Evolutionary conservation across 2,329 filamentous ascomycete species (phyloP).

Genomic region (Aureobasidium sp.): DNA sequence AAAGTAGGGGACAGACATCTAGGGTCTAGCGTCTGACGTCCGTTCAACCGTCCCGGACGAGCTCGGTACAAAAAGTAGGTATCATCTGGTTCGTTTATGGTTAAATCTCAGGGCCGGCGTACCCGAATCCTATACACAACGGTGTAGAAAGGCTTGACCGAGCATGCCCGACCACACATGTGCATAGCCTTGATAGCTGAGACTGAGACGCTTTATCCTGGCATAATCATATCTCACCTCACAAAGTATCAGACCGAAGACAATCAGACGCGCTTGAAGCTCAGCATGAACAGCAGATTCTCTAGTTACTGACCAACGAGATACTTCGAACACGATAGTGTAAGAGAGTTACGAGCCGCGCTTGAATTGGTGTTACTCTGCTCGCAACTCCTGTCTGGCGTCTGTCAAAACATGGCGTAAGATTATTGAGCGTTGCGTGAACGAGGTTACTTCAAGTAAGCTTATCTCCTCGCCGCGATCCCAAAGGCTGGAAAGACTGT

Average conservation of each 20-base stretch:
- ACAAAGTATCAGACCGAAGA: neutral
- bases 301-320: neutral
- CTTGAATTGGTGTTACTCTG: neutral
- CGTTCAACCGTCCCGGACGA: neutral
- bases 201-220: neutral
- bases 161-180: neutral
- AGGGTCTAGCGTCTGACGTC: neutral
- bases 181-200: neutral
- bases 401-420: conserved; percentile 3
- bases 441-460: conserved; percentile 1
- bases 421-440: neutral
- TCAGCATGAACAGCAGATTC: neutral
- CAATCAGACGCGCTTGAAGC: neutral
- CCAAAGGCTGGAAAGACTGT: neutral
- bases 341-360: neutral
- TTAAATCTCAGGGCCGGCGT: neutral
- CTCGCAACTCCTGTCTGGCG: neutral
- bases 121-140: neutral
- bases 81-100: neutral
- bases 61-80: neutral
- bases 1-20: neutral
- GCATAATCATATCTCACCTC: neutral
- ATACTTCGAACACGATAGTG: neutral
- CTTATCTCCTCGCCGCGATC: conserved; percentile 2
- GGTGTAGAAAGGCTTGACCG: neutral